A percentile compares a stretch with the other conserved stretches of the same genome.
These are phyloP conservation scores for Barbatosphaeria neglecta DNA, from an alignment of 495 filamentous ascomycete species.

Conservation along the genomic window DNA sequence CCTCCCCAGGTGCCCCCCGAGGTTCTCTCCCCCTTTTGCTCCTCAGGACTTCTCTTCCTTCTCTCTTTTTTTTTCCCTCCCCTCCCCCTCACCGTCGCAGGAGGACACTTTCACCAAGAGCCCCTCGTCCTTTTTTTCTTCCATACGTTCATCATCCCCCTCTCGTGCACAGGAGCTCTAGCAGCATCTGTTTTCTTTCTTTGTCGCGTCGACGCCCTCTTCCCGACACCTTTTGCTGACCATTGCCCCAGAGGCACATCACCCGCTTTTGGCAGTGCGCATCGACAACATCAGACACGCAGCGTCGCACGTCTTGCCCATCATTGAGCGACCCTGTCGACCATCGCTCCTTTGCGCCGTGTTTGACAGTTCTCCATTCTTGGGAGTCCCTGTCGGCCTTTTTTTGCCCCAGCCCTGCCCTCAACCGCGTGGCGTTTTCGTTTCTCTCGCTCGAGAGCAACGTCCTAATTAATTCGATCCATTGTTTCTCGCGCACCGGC, in stretches of 20 bases:
- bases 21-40: constrained; percentile 6
- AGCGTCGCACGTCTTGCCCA: constrained; percentile 19
- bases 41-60: constrained; percentile 9
- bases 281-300: constrained; percentile 15
- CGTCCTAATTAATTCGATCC: constrained; percentile 29
- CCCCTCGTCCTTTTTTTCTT: not conserved
- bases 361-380: constrained; percentile 20
- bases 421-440: constrained; percentile 10
- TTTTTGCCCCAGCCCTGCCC: not conserved
- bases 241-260: constrained; percentile 16
- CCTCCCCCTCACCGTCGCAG: not conserved
- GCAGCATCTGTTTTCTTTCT: not conserved
- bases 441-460: constrained; percentile 27
- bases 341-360: constrained; percentile 6
- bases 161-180: not conserved
- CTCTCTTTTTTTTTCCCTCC: constrained; percentile 2
- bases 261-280: constrained; percentile 6
- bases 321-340: constrained; percentile 11
- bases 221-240: not conserved
- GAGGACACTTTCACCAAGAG: too few species aligned
- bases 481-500: constrained; percentile 20
- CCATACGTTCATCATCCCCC: constrained; percentile 1
- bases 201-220: not conserved
- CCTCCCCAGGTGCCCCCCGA: constrained; percentile 16
- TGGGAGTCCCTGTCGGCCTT: constrained; percentile 24